Conservation (phyloP, 768 basidiomycete species). For the Hemileccinum rubropunctum region DNA sequence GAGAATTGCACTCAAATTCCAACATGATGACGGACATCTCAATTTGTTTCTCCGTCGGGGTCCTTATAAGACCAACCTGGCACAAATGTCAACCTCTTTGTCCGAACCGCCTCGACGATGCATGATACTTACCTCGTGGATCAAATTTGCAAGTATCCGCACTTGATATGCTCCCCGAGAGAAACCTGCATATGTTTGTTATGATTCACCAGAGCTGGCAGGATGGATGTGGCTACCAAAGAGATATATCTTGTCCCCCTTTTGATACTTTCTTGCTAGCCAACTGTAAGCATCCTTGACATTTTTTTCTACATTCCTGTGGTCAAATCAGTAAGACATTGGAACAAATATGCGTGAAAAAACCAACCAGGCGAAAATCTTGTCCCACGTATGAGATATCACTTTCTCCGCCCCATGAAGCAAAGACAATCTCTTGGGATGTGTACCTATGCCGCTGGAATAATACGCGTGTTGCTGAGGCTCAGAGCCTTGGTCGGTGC, state of each 20-base stretch:
- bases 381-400: not conserved
- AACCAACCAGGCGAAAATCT: conserved; percentile 2
- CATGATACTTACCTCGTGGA: too few species aligned
- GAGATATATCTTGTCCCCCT: conserved; percentile 31
- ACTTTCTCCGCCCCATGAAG: not conserved
- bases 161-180: conserved; percentile 40
- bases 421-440: not conserved
- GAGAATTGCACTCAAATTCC: too few species aligned
- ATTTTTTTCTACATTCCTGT: not conserved
- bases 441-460: conserved; percentile 35
- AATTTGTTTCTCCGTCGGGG: too few species aligned
- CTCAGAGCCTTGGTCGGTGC: not conserved
- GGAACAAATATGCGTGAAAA: too few species aligned
- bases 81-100: too few species aligned
- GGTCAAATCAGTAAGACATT: too few species aligned
- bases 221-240: conserved; percentile 26
- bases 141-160: conserved; percentile 29
- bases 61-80: too few species aligned
- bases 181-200: conserved; percentile 25
- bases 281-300: conserved; percentile 4
- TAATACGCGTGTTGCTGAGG: conserved; percentile 31
- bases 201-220: too few species aligned
- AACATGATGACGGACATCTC: too few species aligned
- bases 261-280: not conserved
- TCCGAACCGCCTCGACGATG: too few species aligned